Evolutionary conservation across 1,284 basidiomycete genomes (phyloP).

Genomic region (Thecaphora frezii): DNA sequence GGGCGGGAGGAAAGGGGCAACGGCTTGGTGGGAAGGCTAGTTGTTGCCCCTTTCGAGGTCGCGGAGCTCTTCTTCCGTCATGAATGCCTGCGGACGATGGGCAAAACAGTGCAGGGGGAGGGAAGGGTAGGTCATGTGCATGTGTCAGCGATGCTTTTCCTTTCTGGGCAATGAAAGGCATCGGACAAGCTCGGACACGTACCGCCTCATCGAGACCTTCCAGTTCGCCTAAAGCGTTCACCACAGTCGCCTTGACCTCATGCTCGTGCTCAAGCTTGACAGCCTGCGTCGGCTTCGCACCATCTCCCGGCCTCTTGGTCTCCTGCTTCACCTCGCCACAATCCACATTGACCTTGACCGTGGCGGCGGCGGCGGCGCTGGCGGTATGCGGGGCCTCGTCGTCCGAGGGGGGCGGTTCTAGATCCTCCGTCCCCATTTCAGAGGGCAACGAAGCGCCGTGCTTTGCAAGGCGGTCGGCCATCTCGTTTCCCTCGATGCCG

Average conservation of each 20-base stretch:
- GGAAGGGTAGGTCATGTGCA: no score
- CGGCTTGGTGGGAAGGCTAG: no score
- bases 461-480: slow-evolving; percentile 65
- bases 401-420: slow-evolving; percentile 9
- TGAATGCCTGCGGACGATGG: no score
- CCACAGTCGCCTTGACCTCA: background rate
- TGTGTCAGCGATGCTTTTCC: no score
- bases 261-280: background rate
- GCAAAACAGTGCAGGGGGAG: no score
- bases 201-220: background rate
- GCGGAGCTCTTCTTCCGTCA: no score
- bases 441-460: slow-evolving; percentile 22
- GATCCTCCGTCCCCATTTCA: background rate
- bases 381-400: slow-evolving; percentile 1
- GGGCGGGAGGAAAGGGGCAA: no score
- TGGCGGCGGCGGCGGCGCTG: background rate
- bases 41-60: no score
- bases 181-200: background rate
- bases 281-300: background rate
- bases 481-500: slow-evolving; percentile 74
- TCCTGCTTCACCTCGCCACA: background rate
- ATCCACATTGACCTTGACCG: no score
- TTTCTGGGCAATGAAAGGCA: background rate
- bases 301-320: background rate
- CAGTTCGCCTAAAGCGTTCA: background rate